These are phyloP conservation scores for Amanita rubescens DNA, from an alignment of 768 basidiomycete species.

Conservation along the genomic window DNA sequence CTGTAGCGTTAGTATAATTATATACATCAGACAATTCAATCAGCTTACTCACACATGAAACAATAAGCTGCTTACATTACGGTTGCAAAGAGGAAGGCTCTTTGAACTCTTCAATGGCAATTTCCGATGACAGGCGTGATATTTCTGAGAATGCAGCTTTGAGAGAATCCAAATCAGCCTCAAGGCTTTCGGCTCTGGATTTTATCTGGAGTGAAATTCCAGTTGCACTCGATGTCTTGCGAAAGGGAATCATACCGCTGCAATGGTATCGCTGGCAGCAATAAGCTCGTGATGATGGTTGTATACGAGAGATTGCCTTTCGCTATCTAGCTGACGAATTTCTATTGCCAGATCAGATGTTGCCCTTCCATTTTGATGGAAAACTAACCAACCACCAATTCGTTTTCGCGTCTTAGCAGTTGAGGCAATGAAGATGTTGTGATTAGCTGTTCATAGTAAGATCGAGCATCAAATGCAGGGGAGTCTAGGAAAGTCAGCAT, in stretches of 20 bases:
- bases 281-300: conserved; percentile 95
- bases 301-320: conserved; percentile 87
- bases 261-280: conserved; percentile 88
- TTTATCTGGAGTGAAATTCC: conserved; percentile 60
- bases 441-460: conserved; percentile 82
- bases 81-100: neutral
- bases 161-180: conserved; percentile 76
- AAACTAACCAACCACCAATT: conserved; percentile 57
- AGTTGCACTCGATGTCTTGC: neutral
- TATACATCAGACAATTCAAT: neutral
- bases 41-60: neutral
- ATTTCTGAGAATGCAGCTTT: conserved; percentile 81
- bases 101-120: conserved; percentile 37
- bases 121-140: conserved; percentile 66
- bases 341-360: conserved; percentile 35
- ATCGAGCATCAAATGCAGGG: conserved; percentile 70
- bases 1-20: neutral
- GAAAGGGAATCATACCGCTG: conserved; percentile 44
- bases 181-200: conserved; percentile 75
- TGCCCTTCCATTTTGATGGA: neutral
- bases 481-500: conserved; percentile 50
- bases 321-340: conserved; percentile 80
- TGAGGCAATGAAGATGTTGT: conserved; percentile 69
- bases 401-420: conserved; percentile 76
- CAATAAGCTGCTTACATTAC: neutral